A percentile compares a stretch with the other conserved stretches of the same genome.
These are phyloP conservation scores for Teunomyces cretensis DNA, from an alignment of 805 yeast genomes.

Conservation along the genomic window DNA sequence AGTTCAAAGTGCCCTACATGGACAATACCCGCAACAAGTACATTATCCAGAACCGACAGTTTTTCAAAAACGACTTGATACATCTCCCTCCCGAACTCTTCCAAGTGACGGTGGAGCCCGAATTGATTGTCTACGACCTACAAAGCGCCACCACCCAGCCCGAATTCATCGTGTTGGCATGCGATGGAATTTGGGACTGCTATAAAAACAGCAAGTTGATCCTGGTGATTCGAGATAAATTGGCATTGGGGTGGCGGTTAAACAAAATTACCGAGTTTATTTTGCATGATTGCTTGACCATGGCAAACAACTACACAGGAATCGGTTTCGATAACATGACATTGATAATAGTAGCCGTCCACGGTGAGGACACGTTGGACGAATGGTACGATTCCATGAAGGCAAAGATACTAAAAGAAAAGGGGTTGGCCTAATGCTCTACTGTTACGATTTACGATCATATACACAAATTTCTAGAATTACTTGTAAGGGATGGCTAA, in stretches of 20 bases:
- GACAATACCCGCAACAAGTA: constrained; percentile 30
- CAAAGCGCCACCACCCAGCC: constrained; percentile 16
- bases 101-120: constrained; percentile 47
- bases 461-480: not conserved
- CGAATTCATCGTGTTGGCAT: constrained; percentile 43
- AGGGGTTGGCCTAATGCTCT: constrained; percentile 1
- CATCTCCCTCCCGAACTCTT: constrained; percentile 43
- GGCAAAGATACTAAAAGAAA: constrained; percentile 21
- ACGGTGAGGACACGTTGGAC: constrained; percentile 45
- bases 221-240: constrained; percentile 53
- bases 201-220: constrained; percentile 55
- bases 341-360: constrained; percentile 63
- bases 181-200: constrained; percentile 51
- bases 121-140: constrained; percentile 38
- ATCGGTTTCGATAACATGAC: constrained; percentile 86
- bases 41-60: constrained; percentile 21
- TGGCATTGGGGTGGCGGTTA: constrained; percentile 56
- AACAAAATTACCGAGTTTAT: constrained; percentile 59
- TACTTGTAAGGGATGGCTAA: not conserved
- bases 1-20: constrained; percentile 40
- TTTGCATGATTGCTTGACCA: constrained; percentile 63
- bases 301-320: constrained; percentile 74
- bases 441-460: not conserved
- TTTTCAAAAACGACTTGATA: constrained; percentile 26
- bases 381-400: constrained; percentile 62